A percentile compares a stretch with the other conserved stretches of the same genome.
Evolutionary conservation across 2,329 filamentous ascomycete genomes (phyloP).

Genomic region (Berkeleyomyces basicola): DNA sequence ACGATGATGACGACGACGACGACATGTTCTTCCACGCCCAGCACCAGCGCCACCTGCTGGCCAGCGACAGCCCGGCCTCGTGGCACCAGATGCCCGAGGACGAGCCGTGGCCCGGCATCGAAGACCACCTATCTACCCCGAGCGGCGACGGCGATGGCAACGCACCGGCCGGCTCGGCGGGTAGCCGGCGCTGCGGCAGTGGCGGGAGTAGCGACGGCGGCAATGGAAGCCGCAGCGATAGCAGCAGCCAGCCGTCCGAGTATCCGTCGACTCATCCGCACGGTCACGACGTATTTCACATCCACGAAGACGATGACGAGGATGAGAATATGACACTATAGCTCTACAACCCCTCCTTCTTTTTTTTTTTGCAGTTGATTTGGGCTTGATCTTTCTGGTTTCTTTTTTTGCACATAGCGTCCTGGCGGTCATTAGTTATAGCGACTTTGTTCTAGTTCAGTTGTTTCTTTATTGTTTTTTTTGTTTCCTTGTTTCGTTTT

Average conservation of each 20-base stretch:
- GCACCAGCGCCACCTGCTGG: neutral
- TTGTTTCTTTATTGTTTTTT: neutral
- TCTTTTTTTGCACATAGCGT: neutral
- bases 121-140: conserved; percentile 26
- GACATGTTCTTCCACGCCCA: conserved; percentile 11
- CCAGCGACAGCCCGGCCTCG: neutral
- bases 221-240: neutral
- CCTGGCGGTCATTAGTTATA: neutral
- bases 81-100: conserved; percentile 30
- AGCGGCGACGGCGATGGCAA: conserved; percentile 21
- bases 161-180: too few relatives aligned
- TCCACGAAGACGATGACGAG: conserved; percentile 24
- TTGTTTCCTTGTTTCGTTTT: neutral
- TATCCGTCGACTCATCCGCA: conserved; percentile 36
- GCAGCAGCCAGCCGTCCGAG: conserved; percentile 37
- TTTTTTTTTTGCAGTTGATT: neutral
- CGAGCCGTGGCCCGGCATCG: conserved; percentile 40
- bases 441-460: neutral
- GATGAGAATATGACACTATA: conserved; percentile 14
- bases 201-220: neutral
- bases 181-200: conserved; percentile 7
- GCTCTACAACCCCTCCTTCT: neutral
- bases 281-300: conserved; percentile 23
- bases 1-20: conserved; percentile 11
- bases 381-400: neutral